phyloP scores from a whole-genome alignment of 805 yeast species.

The Henningerozyma blattae region DNA sequence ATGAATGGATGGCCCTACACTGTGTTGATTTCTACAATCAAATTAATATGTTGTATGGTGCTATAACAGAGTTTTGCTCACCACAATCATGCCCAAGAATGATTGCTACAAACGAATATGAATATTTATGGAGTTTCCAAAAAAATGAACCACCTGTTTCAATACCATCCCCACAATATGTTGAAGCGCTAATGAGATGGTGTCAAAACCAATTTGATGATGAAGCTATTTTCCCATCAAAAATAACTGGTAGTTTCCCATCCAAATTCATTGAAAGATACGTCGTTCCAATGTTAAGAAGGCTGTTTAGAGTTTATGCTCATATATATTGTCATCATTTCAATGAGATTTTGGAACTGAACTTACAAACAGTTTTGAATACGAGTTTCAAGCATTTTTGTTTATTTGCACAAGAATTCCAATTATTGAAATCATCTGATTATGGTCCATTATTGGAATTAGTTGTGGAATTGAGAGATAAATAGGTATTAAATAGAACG shows the following conservation, averaged over 20 bases:
- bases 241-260: conserved; percentile 86
- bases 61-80: conserved; percentile 93
- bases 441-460: conserved; percentile 87
- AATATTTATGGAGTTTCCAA: conserved; percentile 91
- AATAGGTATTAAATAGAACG: conserved; percentile 6
- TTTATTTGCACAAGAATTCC: conserved; percentile 74
- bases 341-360: conserved; percentile 86
- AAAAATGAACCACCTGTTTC: conserved; percentile 61
- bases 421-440: conserved; percentile 64
- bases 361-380: conserved; percentile 83
- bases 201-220: conserved; percentile 87
- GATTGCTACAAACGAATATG: conserved; percentile 97
- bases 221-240: conserved; percentile 80
- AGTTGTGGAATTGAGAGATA: conserved; percentile 35
- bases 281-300: conserved; percentile 77
- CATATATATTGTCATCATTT: conserved; percentile 97
- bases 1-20: conserved; percentile 95
- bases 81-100: conserved; percentile 90
- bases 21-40: conserved; percentile 97
- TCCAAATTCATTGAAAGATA: conserved; percentile 58
- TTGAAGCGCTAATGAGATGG: conserved; percentile 90
- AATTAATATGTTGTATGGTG: conserved; percentile 90
- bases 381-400: conserved; percentile 92
- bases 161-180: conserved; percentile 89
- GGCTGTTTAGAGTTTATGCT: conserved; percentile 89